A percentile compares a stretch with the other conserved stretches of the same genome.
Conservation (phyloP, 768 basidiomycete species). For the Boletales sp. region DNA sequence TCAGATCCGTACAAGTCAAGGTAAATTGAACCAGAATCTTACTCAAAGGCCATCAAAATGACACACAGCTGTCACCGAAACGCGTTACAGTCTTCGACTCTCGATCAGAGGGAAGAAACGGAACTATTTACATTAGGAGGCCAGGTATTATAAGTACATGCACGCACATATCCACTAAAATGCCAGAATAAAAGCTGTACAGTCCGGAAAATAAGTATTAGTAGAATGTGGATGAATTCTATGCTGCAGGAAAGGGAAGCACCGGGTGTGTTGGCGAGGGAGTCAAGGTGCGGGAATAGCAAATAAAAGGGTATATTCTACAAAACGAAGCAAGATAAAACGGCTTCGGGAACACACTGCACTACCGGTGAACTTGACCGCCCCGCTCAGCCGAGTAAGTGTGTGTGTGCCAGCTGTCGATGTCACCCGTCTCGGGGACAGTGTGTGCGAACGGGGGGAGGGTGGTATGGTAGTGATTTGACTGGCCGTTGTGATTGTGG, state of each 20-base stretch:
- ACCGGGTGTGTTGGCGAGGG: constrained; percentile 1
- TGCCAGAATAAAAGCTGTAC: constrained; percentile 34
- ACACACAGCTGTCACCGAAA: constrained; percentile 19
- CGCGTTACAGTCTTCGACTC: constrained; percentile 13
- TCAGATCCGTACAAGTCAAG: constrained; percentile 27
- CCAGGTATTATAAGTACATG: constrained; percentile 35
- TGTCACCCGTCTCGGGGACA: constrained; percentile 35
- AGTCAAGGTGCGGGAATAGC: constrained; percentile 25
- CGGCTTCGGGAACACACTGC: neutral
- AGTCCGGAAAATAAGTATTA: constrained; percentile 33
- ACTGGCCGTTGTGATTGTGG: constrained; percentile 31
- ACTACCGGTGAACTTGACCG: constrained; percentile 55
- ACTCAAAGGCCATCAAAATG: constrained; percentile 31
- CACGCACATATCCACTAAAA: constrained; percentile 34
- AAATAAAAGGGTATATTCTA: constrained; percentile 37
- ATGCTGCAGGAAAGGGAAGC: constrained; percentile 14
- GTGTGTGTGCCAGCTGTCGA: constrained; percentile 57
- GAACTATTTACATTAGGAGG: constrained; percentile 32
- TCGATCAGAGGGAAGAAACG: constrained; percentile 2
- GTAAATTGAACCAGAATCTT: constrained; percentile 24
- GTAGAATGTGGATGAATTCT: constrained; percentile 31
- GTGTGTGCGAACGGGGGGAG: constrained; percentile 48
- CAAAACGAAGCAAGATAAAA: constrained; percentile 6
- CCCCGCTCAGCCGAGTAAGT: constrained; percentile 62
- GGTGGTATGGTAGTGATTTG: constrained; percentile 40